Evolutionary conservation across 345 rosid species (phyloP), one percentile per base, ranked within the genome.

Genomic region (Bruguiera sexangula): DNA sequence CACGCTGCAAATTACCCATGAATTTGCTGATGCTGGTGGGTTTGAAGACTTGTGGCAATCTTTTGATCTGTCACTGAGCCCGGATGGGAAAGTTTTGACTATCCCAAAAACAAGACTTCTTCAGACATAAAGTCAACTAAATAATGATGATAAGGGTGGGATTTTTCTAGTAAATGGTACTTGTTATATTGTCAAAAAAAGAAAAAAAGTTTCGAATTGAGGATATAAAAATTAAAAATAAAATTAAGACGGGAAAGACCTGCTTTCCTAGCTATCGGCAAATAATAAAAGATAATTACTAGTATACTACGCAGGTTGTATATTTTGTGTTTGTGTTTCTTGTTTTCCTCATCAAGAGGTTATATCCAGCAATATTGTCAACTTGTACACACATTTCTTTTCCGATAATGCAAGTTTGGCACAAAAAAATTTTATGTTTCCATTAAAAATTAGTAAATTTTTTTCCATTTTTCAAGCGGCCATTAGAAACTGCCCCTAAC

Each of bases 61-160:
- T 2, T 82, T 89, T 63, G 90, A 96, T 6, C 82, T 83, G 50
- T 86, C 96, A 4, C 78, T 87, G 84, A 80, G 75, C 73, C 73
- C 71, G 86, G 59, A 85, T 93, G 96, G 98, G 92, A 70, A 77
- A 78, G 90, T 84, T 67, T 67, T 89, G 74, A 88, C 96, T 0
- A 65, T 11, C 66, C 65, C 60, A 65, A 34, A 7, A 7, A 71
- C 34, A 62, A 62, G n/a, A 39, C 50, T 53, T 51, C 34, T 37
- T 34, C 20, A 46, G 26, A 37, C 63, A 30, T 21, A 13, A 43
- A 43, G 3, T 11, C 13, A 9, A 39, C 2, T 13, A 43, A 43
- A 43, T 15, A 48, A 29, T 26, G 31, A 66, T n/a, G 24, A 72
- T 27, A 51, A 36, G 21, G 34, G 34, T 66, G 62, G 62, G 57